Evolutionary conservation across 768 basidiomycete species (phyloP), one percentile per base, ranked within the genome.

Genomic region (Leccinum barrowsii): DNA sequence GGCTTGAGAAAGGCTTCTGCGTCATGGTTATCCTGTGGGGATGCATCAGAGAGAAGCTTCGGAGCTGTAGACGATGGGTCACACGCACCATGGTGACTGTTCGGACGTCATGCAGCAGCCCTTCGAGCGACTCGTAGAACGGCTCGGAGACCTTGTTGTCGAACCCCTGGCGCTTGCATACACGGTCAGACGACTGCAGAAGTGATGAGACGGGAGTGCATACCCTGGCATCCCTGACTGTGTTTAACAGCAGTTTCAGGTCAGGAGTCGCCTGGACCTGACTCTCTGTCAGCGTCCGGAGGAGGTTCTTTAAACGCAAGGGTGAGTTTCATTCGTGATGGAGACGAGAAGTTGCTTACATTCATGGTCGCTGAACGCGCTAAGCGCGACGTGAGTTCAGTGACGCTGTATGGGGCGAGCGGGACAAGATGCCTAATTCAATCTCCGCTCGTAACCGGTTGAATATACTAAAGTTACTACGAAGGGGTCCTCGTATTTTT

Each of bases 91-190:
- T 82, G 19, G 85, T 85, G 61, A 85, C 83, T 67, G 82, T 88
- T 68, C 89, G 88, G 62, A 99, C 81, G 79, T 99, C 97, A 37
- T 77, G 75, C 53, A 97, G 76, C 34, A 98, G 80, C 59, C 91
- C 90, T 68, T 99, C 97, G 52, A 98, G 80, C 0, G 92, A 91
- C 61, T 98, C 96, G 65, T 92, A 94, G 79, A 98, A 99, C 15
- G 89, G 85, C 68, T 97, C 94, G 15, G 87, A 81, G 19, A 87
- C 79, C 71, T 92, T 92, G 40, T 76, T 70, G 69, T 92, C 90
- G 62, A 84, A 76, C 50, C 72, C 70, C 67, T 77, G 74, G 56
- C 76, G 65, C 78, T 82, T 65, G 74, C 7, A n/a, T 0, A 46
- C 37, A 68, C 8, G 17, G 71, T 75, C 72, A 69, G 59, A 13